Conservation (phyloP, 2,329 filamentous ascomycete genomes). For the Ampelomyces quisqualis region DNA sequence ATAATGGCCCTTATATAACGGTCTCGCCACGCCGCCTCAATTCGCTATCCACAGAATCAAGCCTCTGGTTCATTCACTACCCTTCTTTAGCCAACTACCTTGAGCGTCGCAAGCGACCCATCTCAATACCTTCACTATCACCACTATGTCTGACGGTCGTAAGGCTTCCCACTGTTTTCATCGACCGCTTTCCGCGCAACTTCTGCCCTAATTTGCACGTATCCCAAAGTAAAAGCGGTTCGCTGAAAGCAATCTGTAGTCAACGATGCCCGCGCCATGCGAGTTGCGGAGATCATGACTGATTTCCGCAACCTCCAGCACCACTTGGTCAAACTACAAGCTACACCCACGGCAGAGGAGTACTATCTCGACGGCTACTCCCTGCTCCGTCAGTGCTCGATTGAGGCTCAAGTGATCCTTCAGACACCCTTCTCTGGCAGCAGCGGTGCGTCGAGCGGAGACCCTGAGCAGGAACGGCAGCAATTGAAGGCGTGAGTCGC, state of each 20-base stretch:
- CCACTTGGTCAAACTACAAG: conserved; percentile 58
- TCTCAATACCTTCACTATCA: conserved; percentile 3
- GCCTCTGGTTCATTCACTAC: conserved; percentile 16
- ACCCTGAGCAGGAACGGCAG: conserved; percentile 57
- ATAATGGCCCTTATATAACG: conserved; percentile 35
- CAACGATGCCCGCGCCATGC: conserved; percentile 63
- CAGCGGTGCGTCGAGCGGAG: conserved; percentile 45
- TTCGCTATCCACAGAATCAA: conserved; percentile 21
- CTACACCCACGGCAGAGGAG: conserved; percentile 55
- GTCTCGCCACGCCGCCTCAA: conserved; percentile 34
- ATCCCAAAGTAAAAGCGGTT: neutral
- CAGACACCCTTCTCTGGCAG: conserved; percentile 54
- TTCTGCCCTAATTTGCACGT: too few relatives aligned
- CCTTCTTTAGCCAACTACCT: conserved; percentile 8
- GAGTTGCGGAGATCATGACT: conserved; percentile 63
- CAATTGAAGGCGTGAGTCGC: conserved; percentile 57
- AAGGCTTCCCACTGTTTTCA: conserved; percentile 33
- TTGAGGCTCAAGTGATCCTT: conserved; percentile 58
- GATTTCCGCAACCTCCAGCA: conserved; percentile 63
- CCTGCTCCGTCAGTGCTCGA: conserved; percentile 57
- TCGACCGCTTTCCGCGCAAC: neutral
- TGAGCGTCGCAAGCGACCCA: conserved; percentile 17
- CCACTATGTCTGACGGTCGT: conserved; percentile 60
- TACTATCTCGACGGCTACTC: conserved; percentile 61
- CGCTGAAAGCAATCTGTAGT: conserved; percentile 46